Conservation (phyloP, 2,329 filamentous ascomycete species). For the Trichoderma atrobrunneum region DNA sequence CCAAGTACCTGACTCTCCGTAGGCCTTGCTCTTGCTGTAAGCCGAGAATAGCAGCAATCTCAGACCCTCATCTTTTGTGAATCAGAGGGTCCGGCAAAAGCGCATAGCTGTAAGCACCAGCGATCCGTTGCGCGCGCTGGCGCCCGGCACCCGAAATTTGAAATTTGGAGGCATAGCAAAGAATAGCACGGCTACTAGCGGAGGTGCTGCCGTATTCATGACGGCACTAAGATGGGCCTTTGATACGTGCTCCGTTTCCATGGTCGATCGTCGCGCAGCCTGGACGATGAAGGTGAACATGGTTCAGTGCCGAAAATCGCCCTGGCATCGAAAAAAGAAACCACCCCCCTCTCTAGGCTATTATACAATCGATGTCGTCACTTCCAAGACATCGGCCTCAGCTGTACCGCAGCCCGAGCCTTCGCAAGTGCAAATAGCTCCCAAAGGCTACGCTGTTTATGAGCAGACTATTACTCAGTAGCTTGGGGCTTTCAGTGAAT, state of each 20-base stretch:
- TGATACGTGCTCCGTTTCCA: background rate
- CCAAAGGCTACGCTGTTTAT: background rate
- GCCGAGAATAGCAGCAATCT: conserved; percentile 17
- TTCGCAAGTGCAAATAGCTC: background rate
- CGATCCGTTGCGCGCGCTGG: conserved; percentile 15
- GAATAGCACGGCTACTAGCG: background rate
- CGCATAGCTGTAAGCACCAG: background rate
- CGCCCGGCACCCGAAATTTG: background rate
- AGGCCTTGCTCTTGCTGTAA: background rate
- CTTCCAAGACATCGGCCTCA: conserved; percentile 8
- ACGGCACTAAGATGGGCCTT: background rate
- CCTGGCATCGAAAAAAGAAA: background rate
- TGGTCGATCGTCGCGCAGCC: background rate
- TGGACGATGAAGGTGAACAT: background rate
- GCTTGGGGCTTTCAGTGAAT: background rate
- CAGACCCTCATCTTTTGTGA: background rate
- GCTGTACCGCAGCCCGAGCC: background rate
- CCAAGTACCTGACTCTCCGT: background rate
- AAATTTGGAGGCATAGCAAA: background rate
- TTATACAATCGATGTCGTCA: conserved; percentile 6
- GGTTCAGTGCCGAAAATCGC: background rate
- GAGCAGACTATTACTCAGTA: background rate
- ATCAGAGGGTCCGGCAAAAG: background rate
- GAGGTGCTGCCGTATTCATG: background rate
- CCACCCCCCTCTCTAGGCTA: background rate